A percentile compares a stretch with the other conserved stretches of the same genome.
phyloP scores from a whole-genome alignment of 345 rosid genomes.

The Lagerstroemia speciosa region DNA sequence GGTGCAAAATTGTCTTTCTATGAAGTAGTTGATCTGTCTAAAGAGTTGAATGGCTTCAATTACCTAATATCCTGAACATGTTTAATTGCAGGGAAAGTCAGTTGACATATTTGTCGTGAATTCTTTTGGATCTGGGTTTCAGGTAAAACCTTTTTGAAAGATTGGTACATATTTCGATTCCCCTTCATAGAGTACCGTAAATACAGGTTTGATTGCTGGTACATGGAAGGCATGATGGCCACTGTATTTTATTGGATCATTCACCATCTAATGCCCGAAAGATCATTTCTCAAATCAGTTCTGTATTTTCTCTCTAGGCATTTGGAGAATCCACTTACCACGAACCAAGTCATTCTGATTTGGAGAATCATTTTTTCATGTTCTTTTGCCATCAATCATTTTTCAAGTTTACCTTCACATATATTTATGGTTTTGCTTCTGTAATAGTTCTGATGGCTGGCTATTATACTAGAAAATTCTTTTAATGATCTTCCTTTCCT shows the following conservation, averaged over 20 bases:
- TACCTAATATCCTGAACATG: constrained; percentile 9
- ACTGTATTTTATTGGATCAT: not conserved
- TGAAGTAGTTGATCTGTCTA: not conserved
- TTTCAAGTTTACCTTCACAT: not conserved
- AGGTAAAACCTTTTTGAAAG: constrained; percentile 29
- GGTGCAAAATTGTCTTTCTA: constrained; percentile 22
- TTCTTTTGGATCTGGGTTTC: constrained; percentile 92
- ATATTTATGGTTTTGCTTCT: not conserved
- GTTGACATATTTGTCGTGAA: constrained; percentile 90
- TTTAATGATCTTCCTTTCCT: not conserved
- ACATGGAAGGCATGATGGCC: not conserved
- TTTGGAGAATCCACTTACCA: not conserved
- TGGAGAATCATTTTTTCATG: not conserved
- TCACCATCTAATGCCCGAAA: not conserved
- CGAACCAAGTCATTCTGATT: not conserved
- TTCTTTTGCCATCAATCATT: not conserved
- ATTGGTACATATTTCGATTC: not conserved
- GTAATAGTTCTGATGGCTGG: not conserved
- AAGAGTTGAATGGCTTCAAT: constrained; percentile 6
- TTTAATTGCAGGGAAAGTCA: constrained; percentile 61
- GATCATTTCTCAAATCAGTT: not conserved
- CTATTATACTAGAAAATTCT: not conserved
- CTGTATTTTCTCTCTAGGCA: not conserved
- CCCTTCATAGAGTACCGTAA: not conserved
- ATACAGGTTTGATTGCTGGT: too few relatives aligned